phyloP scores from a whole-genome alignment of 768 basidiomycete genomes.

The Lentinula lateritia region DNA sequence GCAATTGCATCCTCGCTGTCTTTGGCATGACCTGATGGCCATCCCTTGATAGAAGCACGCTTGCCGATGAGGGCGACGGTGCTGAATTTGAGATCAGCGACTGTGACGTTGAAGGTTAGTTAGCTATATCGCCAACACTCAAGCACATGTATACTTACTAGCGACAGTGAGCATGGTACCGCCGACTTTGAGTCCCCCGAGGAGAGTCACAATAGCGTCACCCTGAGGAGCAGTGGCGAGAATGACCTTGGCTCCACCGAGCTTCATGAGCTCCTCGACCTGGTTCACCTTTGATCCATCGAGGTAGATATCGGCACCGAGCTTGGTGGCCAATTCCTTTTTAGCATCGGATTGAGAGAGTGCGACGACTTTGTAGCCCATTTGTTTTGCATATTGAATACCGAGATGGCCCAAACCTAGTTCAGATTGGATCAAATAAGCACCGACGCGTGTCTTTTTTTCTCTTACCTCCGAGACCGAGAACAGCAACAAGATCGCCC shows the following conservation, averaged over 20 bases:
- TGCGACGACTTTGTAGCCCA: conserved; percentile 4
- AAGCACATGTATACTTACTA: background rate
- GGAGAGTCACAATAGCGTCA: background rate
- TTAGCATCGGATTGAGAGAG: background rate
- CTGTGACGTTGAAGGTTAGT: background rate
- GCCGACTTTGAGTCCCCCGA: background rate
- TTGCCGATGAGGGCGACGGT: background rate
- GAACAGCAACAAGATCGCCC: background rate
- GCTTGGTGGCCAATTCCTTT: background rate
- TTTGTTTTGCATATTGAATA: background rate
- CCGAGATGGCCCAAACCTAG: background rate
- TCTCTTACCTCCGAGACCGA: background rate
- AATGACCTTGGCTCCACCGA: conserved; percentile 2
- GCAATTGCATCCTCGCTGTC: background rate
- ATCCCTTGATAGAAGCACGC: background rate
- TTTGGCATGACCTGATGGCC: background rate
- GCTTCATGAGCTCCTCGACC: conserved; percentile 3
- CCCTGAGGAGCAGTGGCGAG: conserved; percentile 2
- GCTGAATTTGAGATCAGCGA: conserved; percentile 1
- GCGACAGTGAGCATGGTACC: conserved; percentile 2
- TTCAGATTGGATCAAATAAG: background rate
- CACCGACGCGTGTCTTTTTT: background rate
- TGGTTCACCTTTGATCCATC: conserved; percentile 1
- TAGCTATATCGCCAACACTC: background rate
- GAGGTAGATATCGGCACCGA: conserved; percentile 1